Evolutionary conservation across 176 grass and related monocot genomes (phyloP), one percentile per base, ranked within the genome.

Genomic region (Triticum monococcum): DNA sequence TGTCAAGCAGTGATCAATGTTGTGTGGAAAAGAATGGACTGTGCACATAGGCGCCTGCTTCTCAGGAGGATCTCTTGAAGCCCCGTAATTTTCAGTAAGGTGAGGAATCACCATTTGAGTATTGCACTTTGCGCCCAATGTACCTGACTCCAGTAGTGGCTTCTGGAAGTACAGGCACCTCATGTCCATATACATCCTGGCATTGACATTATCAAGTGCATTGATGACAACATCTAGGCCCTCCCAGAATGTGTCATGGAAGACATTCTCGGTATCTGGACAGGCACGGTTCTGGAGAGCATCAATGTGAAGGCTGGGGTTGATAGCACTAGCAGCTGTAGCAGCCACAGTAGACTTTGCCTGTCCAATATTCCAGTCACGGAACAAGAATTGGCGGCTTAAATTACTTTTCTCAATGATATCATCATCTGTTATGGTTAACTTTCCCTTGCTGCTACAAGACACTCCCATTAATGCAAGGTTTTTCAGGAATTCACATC

Each of bases 401-500:
- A 92, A 84, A 79, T 95, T 95, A 79, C 93, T 95, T 87, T 90
- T 95, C 81, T 92, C 93, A 17, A 92, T 92, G 81, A 90, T 79
- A 92, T 95, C 93, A 72, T 95, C 93, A 86, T 95, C 88, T 57
- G 90, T 95, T 88, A 95, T 86, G 61, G 90, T 95, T 88, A 95
- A 68, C 82, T 92, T 95, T 25, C 90, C 88, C 57, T 90, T 90
- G 62, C 12, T 26, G 82, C 50, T 68, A 76, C 93, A 95, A 66
- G 82, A 92, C 31, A 92, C 88, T 62, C 93, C 88, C 88, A 95
- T 95, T 64, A 95, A 84, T 36, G 91, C 88, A 76, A 95, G 88
- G 37, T 95, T 95, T 81, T 95, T 95, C 86, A 95, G 88, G 84
- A 95, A 93, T 80, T 95, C 93, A 71, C 93, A 93, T 68, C 93